These are phyloP conservation scores for Saturnispora silvae DNA, from an alignment of 805 yeast genomes.

Conservation along the genomic window DNA sequence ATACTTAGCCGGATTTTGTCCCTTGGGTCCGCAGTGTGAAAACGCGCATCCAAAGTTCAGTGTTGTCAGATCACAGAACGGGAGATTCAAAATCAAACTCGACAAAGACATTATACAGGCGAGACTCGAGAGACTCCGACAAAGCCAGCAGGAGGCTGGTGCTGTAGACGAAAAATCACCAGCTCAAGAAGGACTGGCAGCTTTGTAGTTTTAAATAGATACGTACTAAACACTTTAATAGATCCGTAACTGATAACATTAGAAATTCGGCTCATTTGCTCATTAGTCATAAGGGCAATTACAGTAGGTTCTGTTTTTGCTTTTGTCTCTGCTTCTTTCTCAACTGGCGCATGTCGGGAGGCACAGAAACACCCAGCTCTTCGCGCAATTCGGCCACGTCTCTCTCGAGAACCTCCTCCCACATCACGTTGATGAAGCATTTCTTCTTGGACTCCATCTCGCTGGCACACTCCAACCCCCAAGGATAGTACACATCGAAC, in stretches of 20 bases:
- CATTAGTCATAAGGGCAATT: no score
- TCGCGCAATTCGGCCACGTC: constrained; percentile 64
- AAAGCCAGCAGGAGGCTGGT: constrained; percentile 4
- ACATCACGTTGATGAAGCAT: constrained; percentile 67
- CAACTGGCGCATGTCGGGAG: constrained; percentile 67
- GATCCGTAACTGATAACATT: no score
- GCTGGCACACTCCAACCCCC: constrained; percentile 73
- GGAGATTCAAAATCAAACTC: constrained; percentile 33
- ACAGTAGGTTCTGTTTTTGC: no score
- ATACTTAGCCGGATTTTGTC: constrained; percentile 87
- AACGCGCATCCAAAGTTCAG: constrained; percentile 77
- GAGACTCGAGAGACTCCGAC: constrained; percentile 14
- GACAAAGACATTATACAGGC: constrained; percentile 29
- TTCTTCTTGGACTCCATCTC: constrained; percentile 45
- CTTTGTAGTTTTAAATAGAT: no score
- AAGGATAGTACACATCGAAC: constrained; percentile 65
- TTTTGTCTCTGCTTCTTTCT: no score
- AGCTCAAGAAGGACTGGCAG: no score
- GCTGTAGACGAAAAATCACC: background rate
- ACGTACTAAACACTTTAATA: no score
- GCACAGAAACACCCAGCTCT: constrained; percentile 64
- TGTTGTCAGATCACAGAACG: constrained; percentile 29
- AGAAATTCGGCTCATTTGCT: no score
- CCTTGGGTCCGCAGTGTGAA: constrained; percentile 71
- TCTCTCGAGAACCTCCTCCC: constrained; percentile 74